Evolutionary conservation across 192 early-diverging fungal genomes (phyloP).

Genomic region (Linnemannia elongata): DNA sequence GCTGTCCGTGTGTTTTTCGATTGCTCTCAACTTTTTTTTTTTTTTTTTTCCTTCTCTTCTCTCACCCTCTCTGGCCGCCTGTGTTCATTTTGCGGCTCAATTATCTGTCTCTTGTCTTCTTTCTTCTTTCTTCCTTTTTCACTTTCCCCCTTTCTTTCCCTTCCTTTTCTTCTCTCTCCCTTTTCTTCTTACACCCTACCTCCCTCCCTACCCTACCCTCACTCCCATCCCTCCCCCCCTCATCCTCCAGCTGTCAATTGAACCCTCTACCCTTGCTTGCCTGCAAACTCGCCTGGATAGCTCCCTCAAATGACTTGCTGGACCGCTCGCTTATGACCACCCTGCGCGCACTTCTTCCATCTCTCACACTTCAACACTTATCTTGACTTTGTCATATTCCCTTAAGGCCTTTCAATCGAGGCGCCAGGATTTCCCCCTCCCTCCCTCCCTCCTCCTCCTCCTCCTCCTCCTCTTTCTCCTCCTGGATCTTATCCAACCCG

Average conservation of each 20-base stretch:
- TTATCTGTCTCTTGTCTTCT: background rate
- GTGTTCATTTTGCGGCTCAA: too few relatives aligned
- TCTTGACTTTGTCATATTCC: background rate
- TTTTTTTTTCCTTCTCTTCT: background rate
- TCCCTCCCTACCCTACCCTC: background rate
- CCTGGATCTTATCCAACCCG: background rate
- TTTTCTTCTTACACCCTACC: background rate
- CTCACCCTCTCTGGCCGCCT: background rate
- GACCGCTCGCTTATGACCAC: background rate
- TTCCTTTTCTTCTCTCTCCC: background rate
- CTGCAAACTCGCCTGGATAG: background rate
- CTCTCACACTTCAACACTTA: conserved; percentile 1
- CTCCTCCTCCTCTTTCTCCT: background rate
- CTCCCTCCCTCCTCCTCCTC: background rate
- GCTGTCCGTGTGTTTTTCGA: conserved; percentile 3
- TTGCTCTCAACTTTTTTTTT: background rate
- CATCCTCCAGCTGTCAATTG: background rate
- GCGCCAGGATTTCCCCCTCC: background rate
- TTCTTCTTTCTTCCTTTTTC: background rate
- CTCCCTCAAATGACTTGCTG: conserved; percentile 3
- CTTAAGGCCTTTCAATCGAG: background rate
- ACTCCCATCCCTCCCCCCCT: background rate
- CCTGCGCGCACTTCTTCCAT: background rate
- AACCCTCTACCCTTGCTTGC: background rate
- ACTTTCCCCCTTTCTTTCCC: background rate